phyloP scores from a whole-genome alignment of 2,329 filamentous ascomycete species.

The Verticillium nubilum region DNA sequence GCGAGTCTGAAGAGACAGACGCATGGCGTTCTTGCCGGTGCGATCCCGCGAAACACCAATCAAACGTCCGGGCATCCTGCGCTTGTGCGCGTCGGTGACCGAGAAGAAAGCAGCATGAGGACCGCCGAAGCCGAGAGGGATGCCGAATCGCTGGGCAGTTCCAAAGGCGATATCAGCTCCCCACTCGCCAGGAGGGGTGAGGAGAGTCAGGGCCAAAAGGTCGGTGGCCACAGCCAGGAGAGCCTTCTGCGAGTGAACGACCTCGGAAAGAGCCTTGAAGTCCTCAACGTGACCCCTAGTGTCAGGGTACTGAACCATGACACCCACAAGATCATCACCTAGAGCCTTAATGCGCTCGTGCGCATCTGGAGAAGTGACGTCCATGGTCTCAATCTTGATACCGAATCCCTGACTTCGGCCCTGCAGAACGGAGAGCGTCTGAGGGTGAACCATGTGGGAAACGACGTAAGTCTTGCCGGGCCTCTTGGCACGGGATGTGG shows the following conservation, averaged over 20 bases:
- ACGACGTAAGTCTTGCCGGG: conserved; percentile 78
- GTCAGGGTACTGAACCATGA: conserved; percentile 92
- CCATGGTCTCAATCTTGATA: conserved; percentile 68
- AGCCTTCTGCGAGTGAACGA: conserved; percentile 70
- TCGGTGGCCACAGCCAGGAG: conserved; percentile 88
- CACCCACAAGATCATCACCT: conserved; percentile 78
- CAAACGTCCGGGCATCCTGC: conserved; percentile 86
- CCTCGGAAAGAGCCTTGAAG: conserved; percentile 67
- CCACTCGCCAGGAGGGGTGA: conserved; percentile 89
- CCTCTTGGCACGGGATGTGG: conserved; percentile 66
- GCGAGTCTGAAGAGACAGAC: conserved; percentile 82
- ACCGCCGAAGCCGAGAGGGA: conserved; percentile 86
- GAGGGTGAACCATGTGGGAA: conserved; percentile 74
- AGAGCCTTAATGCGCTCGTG: conserved; percentile 64
- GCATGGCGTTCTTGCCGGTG: conserved; percentile 72
- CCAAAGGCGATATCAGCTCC: conserved; percentile 94
- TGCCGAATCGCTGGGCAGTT: conserved; percentile 84
- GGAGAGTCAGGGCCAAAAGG: conserved; percentile 76
- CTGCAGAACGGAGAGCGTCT: conserved; percentile 77
- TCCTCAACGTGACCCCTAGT: conserved; percentile 76
- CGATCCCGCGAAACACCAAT: conserved; percentile 91
- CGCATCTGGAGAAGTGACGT: conserved; percentile 60
- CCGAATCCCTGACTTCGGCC: conserved; percentile 90
- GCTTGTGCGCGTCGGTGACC: conserved; percentile 84
- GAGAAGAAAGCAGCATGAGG: conserved; percentile 98